Conservation (phyloP, 2,329 filamentous ascomycete species). For the Penicillium sp. region DNA sequence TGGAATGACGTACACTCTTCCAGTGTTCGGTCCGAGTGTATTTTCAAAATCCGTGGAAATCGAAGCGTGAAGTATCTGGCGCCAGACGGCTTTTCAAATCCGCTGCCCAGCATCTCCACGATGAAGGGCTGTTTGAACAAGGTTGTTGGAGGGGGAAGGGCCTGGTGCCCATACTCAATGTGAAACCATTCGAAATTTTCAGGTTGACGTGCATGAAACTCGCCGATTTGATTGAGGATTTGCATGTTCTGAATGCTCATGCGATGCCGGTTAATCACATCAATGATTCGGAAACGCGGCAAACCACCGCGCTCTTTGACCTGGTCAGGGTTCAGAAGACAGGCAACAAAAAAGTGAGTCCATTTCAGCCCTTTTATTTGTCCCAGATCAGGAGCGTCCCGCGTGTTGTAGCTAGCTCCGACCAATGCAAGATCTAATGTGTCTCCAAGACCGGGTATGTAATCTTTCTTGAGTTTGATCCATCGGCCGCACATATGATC, state of each 20-base stretch:
- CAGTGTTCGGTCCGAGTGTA: constrained; percentile 66
- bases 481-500: constrained; percentile 39
- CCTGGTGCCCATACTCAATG: constrained; percentile 41
- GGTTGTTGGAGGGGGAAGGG: constrained; percentile 29
- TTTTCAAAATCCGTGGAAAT: constrained; percentile 66
- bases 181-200: constrained; percentile 31
- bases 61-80: constrained; percentile 64
- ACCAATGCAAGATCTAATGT: constrained; percentile 74
- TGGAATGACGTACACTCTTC: constrained; percentile 60
- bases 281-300: constrained; percentile 60
- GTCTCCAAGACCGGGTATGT: constrained; percentile 68
- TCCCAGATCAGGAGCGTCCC: constrained; percentile 49
- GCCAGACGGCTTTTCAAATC: constrained; percentile 64
- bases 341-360: constrained; percentile 75
- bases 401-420: constrained; percentile 62
- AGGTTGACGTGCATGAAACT: constrained; percentile 38
- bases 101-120: constrained; percentile 70
- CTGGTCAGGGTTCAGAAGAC: constrained; percentile 59
- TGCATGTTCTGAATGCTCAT: constrained; percentile 47
- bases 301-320: constrained; percentile 43
- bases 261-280: constrained; percentile 46
- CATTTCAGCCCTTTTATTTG: constrained; percentile 52
- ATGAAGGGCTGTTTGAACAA: constrained; percentile 64
- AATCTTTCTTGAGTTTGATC: constrained; percentile 85
- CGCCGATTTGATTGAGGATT: constrained; percentile 42